phyloP scores from a whole-genome alignment of 352 stramenopile species.

The Stramenopiles sp. region DNA sequence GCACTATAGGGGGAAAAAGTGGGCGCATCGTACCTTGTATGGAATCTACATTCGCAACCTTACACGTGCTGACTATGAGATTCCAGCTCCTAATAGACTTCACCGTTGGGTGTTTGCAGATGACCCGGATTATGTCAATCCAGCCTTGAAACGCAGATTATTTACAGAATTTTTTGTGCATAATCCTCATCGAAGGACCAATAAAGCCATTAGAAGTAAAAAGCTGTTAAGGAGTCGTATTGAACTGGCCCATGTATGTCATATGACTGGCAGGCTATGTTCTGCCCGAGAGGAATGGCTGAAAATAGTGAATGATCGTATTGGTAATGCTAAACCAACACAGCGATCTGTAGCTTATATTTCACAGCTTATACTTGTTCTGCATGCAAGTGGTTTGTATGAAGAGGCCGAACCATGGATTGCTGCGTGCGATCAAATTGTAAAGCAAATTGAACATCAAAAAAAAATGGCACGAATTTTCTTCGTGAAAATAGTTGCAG shows the following conservation, averaged over 20 bases:
- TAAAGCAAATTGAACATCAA: neutral
- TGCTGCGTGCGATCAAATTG: neutral
- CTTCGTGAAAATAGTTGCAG: neutral
- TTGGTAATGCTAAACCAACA: neutral
- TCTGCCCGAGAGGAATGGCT: neutral
- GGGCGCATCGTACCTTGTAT: neutral
- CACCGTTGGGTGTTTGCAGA: neutral
- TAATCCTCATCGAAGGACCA: neutral
- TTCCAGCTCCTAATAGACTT: neutral
- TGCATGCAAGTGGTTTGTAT: neutral
- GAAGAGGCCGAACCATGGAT: neutral
- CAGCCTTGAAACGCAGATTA: neutral
- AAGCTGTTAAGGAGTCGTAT: neutral
- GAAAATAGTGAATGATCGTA: neutral
- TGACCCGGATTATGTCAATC: neutral
- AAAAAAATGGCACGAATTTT: neutral
- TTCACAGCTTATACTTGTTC: neutral
- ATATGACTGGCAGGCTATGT: neutral
- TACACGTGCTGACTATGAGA: neutral
- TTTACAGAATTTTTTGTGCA: neutral
- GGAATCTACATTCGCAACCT: neutral
- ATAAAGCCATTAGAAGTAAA: neutral
- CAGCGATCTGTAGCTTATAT: neutral
- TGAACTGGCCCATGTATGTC: neutral
- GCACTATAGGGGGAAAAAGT: neutral